Conservation (phyloP, 306 rosid genomes). For the Quercus bicolor region DNA sequence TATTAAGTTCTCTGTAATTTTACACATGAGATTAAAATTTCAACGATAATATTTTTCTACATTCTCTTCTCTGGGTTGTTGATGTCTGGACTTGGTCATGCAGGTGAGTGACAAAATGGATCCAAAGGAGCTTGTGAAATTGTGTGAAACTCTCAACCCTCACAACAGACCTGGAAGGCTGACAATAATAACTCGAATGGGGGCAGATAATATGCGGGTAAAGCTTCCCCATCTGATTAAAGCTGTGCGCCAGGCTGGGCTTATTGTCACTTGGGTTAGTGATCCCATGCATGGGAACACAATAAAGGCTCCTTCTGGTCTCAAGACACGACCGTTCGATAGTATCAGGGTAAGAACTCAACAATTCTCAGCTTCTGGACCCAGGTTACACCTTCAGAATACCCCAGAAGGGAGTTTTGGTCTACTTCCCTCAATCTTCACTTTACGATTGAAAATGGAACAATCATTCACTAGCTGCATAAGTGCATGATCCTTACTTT, state of each 20-base stretch:
- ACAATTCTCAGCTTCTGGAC: background rate
- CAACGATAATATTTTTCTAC: background rate
- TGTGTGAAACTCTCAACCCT: conserved; percentile 39
- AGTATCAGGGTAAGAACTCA: conserved; percentile 32
- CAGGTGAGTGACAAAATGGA: conserved; percentile 53
- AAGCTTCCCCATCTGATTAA: conserved; percentile 40
- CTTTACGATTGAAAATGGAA: too few relatives aligned
- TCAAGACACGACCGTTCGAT: conserved; percentile 45
- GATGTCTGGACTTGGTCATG: conserved; percentile 7
- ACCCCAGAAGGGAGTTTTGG: too few relatives aligned
- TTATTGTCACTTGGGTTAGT: conserved; percentile 44
- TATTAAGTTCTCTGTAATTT: background rate
- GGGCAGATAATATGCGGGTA: conserved; percentile 41
- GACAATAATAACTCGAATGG: conserved; percentile 44
- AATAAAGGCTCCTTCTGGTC: conserved; percentile 44
- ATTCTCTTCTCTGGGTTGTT: background rate
- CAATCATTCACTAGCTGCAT: too few relatives aligned
- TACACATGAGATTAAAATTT: background rate
- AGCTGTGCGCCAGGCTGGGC: conserved; percentile 39
- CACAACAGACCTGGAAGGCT: conserved; percentile 38
- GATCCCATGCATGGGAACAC: conserved; percentile 55
- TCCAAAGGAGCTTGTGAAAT: conserved; percentile 36
- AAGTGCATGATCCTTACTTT: too few relatives aligned
- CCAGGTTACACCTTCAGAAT: too few relatives aligned
- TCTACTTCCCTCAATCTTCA: too few relatives aligned